Evolutionary conservation across 306 rosid species (phyloP), one percentile per base, ranked within the genome.

Genomic region (Rubus idaeus): DNA sequence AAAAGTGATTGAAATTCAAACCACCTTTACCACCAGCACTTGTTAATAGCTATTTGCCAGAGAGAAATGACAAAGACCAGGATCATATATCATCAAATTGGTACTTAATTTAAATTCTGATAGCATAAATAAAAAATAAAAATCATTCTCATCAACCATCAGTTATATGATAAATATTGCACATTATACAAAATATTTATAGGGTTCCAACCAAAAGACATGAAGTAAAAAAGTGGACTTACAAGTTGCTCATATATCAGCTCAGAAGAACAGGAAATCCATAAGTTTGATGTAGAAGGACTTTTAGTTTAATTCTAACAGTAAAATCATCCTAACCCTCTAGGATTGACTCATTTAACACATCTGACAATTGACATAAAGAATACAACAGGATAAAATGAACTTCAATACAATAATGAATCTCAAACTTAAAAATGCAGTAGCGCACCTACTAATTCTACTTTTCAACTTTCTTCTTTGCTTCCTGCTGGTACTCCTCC

Each of bases 401-500:
- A 74, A 61, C 47, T 30, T 61, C n/a, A 61, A 46, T 40, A 40
- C 49, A 65, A 9, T 7, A 74, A 75, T 49, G 70, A 61, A 75
- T 75, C 13, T 17, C 60, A 46, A 45, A 61, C 70, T 60, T 61
- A 39, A 49, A 68, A 44, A 74, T 9, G 40, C 6, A 58, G 35
- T 14, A 10, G 7, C 13, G 3, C 37, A 47, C 14, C 57, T 74
- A 44, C 9, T 46, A 3, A 5, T 46, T 60, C 60, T 60, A 75
- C 3, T 16, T 74, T 18, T 45, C 46, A 44, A 39, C 41, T 46
- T 75, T 61, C 70, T 75, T 61, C 78, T 47, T 50, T 35, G 70
- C 21, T 75, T 75, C 70, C 47, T 75, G 69, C 60, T 10, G 4
- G 49, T 5, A 75, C n/a, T 75, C 78, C 5, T 75, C 78, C 70